phyloP scores from a whole-genome alignment of 352 stramenopile species.

The Globisporangium alternatum region DNA sequence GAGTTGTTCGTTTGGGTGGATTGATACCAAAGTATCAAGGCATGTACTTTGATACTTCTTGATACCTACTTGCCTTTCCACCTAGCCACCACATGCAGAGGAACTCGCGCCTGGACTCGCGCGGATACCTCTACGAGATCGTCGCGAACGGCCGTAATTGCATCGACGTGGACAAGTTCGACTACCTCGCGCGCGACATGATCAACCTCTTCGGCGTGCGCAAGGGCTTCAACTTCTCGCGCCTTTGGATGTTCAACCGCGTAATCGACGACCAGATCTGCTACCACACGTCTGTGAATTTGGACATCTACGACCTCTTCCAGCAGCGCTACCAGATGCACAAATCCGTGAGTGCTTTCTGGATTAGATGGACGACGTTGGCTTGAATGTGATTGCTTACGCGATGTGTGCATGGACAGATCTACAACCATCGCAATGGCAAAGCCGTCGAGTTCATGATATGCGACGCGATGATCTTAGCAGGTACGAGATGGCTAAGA shows the following conservation, averaged over 20 bases:
- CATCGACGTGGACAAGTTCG: slow-evolving; percentile 92
- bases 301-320: slow-evolving; percentile 90
- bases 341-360: slow-evolving; percentile 14
- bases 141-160: slow-evolving; percentile 89
- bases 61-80: no score
- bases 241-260: slow-evolving; percentile 81
- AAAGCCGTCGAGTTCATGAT: slow-evolving; percentile 92
- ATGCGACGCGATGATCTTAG: slow-evolving; percentile 78
- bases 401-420: slow-evolving; percentile 24
- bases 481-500: slow-evolving; percentile 26
- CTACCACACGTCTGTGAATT: slow-evolving; percentile 85
- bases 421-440: slow-evolving; percentile 89
- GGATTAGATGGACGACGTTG: no score
- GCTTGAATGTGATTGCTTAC: background rate
- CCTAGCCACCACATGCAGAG: slow-evolving; percentile 45
- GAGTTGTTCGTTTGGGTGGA: background rate
- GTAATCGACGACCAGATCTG: slow-evolving; percentile 87
- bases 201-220: slow-evolving; percentile 80
- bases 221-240: slow-evolving; percentile 74
- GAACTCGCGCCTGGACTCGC: slow-evolving; percentile 36
- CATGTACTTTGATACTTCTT: background rate
- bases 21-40: background rate
- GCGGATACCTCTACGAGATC: slow-evolving; percentile 88
- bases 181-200: slow-evolving; percentile 89
- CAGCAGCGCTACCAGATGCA: slow-evolving; percentile 89